phyloP scores from a whole-genome alignment of 495 filamentous ascomycete genomes.

The Entonaema liquescens region DNA sequence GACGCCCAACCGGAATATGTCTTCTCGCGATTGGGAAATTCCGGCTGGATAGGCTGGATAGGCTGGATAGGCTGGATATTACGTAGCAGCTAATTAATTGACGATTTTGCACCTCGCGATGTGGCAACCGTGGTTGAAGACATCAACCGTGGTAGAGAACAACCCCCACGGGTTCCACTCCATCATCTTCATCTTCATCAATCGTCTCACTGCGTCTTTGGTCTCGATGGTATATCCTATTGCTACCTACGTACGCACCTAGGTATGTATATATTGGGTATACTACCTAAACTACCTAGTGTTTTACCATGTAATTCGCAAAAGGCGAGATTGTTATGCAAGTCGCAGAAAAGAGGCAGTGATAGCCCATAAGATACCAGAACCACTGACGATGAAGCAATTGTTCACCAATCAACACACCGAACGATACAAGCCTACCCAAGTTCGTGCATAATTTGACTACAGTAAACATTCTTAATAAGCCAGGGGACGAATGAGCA shows the following conservation, averaged over 20 bases:
- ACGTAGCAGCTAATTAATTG: slow-evolving; percentile 34
- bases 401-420: slow-evolving; percentile 31
- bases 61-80: slow-evolving; percentile 29
- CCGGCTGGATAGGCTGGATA: too few species aligned
- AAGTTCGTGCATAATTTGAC: slow-evolving; percentile 27
- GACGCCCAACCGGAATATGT: slow-evolving; percentile 19
- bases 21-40: slow-evolving; percentile 30
- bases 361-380: slow-evolving; percentile 35
- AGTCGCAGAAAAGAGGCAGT: slow-evolving; percentile 35
- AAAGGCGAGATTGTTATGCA: slow-evolving; percentile 34
- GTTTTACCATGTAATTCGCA: slow-evolving; percentile 18
- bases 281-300: slow-evolving; percentile 2
- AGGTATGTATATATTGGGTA: slow-evolving; percentile 29
- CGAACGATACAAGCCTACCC: slow-evolving; percentile 9
- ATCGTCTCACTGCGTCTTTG: slow-evolving; percentile 21
- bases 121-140: slow-evolving; percentile 39
- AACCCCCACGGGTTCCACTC: slow-evolving; percentile 42
- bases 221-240: slow-evolving; percentile 4
- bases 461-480: slow-evolving; percentile 33
- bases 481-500: slow-evolving; percentile 24
- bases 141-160: neutral
- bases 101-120: slow-evolving; percentile 34
- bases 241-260: slow-evolving; percentile 25
- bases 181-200: slow-evolving; percentile 33
- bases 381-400: slow-evolving; percentile 28